Base-by-base conservation (phyloP, 2,329 filamentous ascomycete species). In the Phoma sp. region DNA sequence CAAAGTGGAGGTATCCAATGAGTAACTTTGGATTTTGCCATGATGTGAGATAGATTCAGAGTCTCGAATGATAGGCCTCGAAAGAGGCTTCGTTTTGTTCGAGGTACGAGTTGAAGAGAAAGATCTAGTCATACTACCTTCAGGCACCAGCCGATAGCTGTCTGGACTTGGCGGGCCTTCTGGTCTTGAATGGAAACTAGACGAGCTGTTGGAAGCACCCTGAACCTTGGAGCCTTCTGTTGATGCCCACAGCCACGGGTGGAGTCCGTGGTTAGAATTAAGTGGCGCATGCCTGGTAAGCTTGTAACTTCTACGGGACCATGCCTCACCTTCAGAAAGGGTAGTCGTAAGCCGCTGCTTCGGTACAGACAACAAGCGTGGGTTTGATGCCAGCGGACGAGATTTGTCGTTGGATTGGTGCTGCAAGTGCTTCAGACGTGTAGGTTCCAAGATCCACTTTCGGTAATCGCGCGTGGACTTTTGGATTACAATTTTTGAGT, bases 281-380 rank as follows among this genome's bases (percentile, higher is more conserved):
- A 41, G 36, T 4, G 49, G 49, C 5, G 41, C 31, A 22, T 35
- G 22, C 22, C 36, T 45, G 9, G 13, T 46, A 15, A 45, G 9
- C 17, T 52, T 52, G 29, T 46, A 52, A 17, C 41, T 36, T 29
- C 49, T 52, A 7, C 21, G 9, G 17, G 32, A 27, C 49, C 36
- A 52, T 5, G 21, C 22, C 2, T 33, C 5, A 21, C 24, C 22
- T 9, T 40, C 41, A 29, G 36, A 6, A 9, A 21, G 12, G 1
- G 2, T 35, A 12, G 13, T 44, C 32, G 29, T 25, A 15, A 40
- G 48, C 5, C 17, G n/a, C 27, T 35, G 48, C 21, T 39, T 35
- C 2, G 36, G 31, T 21, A 39, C n/a, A 21, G 35, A 39, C 7
- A 51, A 24, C 7, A 51, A 17, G 2, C 33, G 25, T 21, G 48